These are phyloP conservation scores for Aspergillus unguis DNA, from an alignment of 2,329 filamentous ascomycete genomes.

Conservation along the genomic window DNA sequence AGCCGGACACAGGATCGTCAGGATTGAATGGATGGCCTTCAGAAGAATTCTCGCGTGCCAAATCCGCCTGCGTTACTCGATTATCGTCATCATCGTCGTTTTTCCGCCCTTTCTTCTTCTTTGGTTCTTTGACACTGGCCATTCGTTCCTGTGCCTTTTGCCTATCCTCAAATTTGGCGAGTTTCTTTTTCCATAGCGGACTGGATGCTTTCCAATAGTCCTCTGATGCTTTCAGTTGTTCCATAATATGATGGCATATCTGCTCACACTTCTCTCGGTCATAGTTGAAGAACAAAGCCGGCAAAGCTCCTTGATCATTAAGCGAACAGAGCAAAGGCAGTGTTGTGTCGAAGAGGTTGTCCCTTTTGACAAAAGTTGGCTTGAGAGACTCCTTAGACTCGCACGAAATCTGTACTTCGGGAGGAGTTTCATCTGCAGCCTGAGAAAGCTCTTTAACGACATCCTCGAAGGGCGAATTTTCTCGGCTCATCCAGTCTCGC, in stretches of 20 bases:
- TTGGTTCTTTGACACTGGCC: slow-evolving; percentile 45
- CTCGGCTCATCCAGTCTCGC: slow-evolving; percentile 57
- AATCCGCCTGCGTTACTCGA: slow-evolving; percentile 52
- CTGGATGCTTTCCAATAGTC: slow-evolving; percentile 38
- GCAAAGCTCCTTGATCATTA: slow-evolving; percentile 62
- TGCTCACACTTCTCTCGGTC: slow-evolving; percentile 64
- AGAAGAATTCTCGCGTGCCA: slow-evolving; percentile 54
- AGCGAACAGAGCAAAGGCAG: slow-evolving; percentile 49
- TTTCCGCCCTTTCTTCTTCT: slow-evolving; percentile 17
- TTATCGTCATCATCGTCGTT: slow-evolving; percentile 12
- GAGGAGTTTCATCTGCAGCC: too few species aligned
- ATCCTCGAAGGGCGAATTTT: slow-evolving; percentile 50
- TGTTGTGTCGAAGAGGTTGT: slow-evolving; percentile 46
- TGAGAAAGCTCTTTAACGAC: slow-evolving; percentile 49
- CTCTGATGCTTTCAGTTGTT: slow-evolving; percentile 55
- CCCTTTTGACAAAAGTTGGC: slow-evolving; percentile 19
- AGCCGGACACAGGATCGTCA: slow-evolving; percentile 51
- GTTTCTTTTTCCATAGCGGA: slow-evolving; percentile 58
- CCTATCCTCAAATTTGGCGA: slow-evolving; percentile 55
- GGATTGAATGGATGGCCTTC: slow-evolving; percentile 66
- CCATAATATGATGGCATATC: slow-evolving; percentile 52
- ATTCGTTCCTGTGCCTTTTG: slow-evolving; percentile 31
- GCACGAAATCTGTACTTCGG: slow-evolving; percentile 9
- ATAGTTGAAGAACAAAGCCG: slow-evolving; percentile 75
- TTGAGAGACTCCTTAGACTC: slow-evolving; percentile 14